phyloP scores from a whole-genome alignment of 2,329 filamentous ascomycete genomes.

The Balansia obtecta region DNA sequence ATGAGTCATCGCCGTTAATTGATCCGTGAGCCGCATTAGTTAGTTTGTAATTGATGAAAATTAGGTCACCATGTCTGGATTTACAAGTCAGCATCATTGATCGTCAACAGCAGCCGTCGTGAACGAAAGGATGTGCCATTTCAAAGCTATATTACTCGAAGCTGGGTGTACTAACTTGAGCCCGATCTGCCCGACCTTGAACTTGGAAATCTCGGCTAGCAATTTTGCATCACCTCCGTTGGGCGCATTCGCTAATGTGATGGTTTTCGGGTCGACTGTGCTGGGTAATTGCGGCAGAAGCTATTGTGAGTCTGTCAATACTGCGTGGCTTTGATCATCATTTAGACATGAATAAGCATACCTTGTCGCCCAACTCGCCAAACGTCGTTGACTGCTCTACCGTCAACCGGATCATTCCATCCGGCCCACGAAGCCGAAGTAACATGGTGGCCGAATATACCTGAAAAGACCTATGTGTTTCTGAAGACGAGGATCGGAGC shows the following conservation, averaged over 20 bases:
- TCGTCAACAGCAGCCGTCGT: conserved; percentile 6
- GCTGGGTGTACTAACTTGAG: conserved; percentile 33
- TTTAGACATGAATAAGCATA: conserved; percentile 15
- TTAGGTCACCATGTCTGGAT: conserved; percentile 72
- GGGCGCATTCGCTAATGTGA: conserved; percentile 50
- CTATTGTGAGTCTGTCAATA: conserved; percentile 21
- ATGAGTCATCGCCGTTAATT: conserved; percentile 25
- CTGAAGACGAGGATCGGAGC: background rate
- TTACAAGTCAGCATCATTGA: conserved; percentile 5
- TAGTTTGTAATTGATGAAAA: conserved; percentile 76
- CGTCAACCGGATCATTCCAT: conserved; percentile 81
- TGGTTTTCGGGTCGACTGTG: conserved; percentile 46
- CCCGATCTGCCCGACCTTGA: conserved; percentile 45
- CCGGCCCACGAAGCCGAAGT: conserved; percentile 76
- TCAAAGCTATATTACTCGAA: background rate
- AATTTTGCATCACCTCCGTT: conserved; percentile 44
- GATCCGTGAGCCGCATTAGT: conserved; percentile 23
- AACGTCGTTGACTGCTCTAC: conserved; percentile 68
- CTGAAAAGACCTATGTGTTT: conserved; percentile 7
- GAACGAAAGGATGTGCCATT: background rate
- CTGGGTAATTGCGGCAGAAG: conserved; percentile 46
- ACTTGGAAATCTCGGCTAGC: conserved; percentile 43
- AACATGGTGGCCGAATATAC: conserved; percentile 44
- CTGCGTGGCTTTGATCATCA: background rate
- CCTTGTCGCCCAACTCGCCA: conserved; percentile 42